A percentile compares a stretch with the other conserved stretches of the same genome.
Evolutionary conservation across 2,329 filamentous ascomycete species (phyloP).

Genomic region (Grosmannia serpens): DNA sequence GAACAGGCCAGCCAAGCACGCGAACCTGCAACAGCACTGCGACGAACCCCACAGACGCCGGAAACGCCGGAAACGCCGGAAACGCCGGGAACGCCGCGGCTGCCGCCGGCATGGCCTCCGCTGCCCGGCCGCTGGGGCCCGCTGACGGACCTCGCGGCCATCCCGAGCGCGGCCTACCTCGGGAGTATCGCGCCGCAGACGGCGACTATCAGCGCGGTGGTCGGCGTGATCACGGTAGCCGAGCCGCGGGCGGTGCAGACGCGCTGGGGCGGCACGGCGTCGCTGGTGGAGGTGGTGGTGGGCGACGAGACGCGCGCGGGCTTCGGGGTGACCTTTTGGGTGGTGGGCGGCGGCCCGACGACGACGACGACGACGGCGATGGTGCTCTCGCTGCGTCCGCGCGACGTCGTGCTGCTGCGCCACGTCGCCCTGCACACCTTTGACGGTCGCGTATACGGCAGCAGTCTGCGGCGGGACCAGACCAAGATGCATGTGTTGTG

Average conservation of each 20-base stretch:
- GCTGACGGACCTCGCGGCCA: slow-evolving; percentile 53
- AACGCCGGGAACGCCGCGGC: neutral
- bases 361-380: slow-evolving; percentile 17
- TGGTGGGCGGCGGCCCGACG: neutral
- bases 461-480: slow-evolving; percentile 61
- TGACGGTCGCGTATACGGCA: slow-evolving; percentile 67
- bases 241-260: slow-evolving; percentile 58
- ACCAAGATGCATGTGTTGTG: slow-evolving; percentile 60
- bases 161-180: slow-evolving; percentile 59
- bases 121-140: slow-evolving; percentile 21
- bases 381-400: slow-evolving; percentile 46
- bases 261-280: slow-evolving; percentile 46
- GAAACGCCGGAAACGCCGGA: neutral
- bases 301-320: slow-evolving; percentile 76
- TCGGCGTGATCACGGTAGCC: slow-evolving; percentile 62
- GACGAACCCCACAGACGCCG: too few species aligned
- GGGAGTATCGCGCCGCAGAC: slow-evolving; percentile 63
- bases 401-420: slow-evolving; percentile 68
- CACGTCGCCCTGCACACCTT: slow-evolving; percentile 73
- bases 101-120: neutral
- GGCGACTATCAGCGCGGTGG: slow-evolving; percentile 72
- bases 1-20: neutral
- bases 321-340: slow-evolving; percentile 3
- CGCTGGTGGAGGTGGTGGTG: slow-evolving; percentile 66
- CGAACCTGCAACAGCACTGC: too few species aligned